A percentile compares a stretch with the other conserved stretches of the same genome.
Conservation (phyloP, 495 filamentous ascomycete species). For the Trichoderma reesei region DNA sequence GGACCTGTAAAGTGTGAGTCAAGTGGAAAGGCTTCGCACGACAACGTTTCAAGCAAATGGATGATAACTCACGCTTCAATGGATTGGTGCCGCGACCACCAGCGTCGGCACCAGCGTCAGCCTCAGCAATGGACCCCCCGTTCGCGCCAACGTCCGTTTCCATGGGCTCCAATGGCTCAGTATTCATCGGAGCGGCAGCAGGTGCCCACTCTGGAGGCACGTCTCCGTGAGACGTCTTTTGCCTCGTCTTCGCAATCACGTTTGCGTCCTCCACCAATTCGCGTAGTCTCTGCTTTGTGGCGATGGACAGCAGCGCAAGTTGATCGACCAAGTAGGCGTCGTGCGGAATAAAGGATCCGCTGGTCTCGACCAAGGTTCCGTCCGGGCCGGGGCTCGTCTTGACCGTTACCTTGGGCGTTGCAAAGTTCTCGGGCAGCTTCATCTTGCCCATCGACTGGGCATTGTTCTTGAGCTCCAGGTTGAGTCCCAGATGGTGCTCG, state of each 20-base stretch:
- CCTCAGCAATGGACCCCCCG: slow-evolving; percentile 33
- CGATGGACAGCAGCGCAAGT: slow-evolving; percentile 62
- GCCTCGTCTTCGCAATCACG: slow-evolving; percentile 52
- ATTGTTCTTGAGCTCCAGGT: slow-evolving; percentile 36
- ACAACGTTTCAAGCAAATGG: neutral
- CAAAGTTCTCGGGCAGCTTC: slow-evolving; percentile 43
- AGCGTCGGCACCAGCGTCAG: slow-evolving; percentile 17
- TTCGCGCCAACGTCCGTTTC: slow-evolving; percentile 22
- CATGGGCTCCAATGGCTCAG: slow-evolving; percentile 17
- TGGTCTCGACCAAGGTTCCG: slow-evolving; percentile 45
- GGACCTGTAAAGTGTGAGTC: slow-evolving; percentile 13
- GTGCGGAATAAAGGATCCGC: slow-evolving; percentile 54
- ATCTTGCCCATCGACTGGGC: slow-evolving; percentile 33
- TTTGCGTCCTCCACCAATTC: slow-evolving; percentile 62
- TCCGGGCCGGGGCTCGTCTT: slow-evolving; percentile 36
- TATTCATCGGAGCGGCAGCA: slow-evolving; percentile 40
- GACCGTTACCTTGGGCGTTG: slow-evolving; percentile 27
- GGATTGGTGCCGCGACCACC: slow-evolving; percentile 40
- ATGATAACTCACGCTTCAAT: slow-evolving; percentile 46
- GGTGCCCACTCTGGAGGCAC: slow-evolving; percentile 62
- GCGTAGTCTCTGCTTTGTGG: slow-evolving; percentile 60
- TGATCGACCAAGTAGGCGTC: slow-evolving; percentile 64
- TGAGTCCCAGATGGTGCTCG: slow-evolving; percentile 47
- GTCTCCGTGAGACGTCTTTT: slow-evolving; percentile 60
- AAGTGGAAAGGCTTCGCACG: neutral